Conservation (phyloP, 805 yeast genomes). For the Saccharomycopsis fermentans region DNA sequence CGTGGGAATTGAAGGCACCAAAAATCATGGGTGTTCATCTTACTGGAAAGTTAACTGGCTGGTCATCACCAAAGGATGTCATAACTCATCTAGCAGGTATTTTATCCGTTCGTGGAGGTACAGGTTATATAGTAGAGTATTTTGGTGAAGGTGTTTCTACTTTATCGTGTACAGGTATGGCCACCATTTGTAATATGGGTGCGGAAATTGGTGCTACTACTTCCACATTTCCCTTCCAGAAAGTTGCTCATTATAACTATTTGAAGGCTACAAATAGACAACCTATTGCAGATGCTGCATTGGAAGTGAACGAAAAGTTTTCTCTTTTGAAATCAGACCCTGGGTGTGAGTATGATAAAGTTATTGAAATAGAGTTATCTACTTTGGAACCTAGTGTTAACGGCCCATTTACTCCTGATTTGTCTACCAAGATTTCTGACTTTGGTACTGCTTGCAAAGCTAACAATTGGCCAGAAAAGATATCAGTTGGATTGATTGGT, state of each 20-base stretch:
- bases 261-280: conserved; percentile 79
- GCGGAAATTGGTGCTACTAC: conserved; percentile 99
- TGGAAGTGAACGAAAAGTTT: conserved; percentile 49
- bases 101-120: conserved; percentile 96
- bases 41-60: conserved; percentile 84
- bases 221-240: conserved; percentile 93
- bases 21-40: conserved; percentile 90
- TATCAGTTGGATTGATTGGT: conserved; percentile 92
- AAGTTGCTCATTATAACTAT: conserved; percentile 70
- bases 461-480: conserved; percentile 88
- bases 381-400: conserved; percentile 91
- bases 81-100: conserved; percentile 89
- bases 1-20: conserved; percentile 98
- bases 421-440: conserved; percentile 88
- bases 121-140: conserved; percentile 93
- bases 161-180: conserved; percentile 97
- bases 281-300: conserved; percentile 74
- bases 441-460: conserved; percentile 73
- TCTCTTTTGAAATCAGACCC: conserved; percentile 75
- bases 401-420: conserved; percentile 98
- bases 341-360: conserved; percentile 89
- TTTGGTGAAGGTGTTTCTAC: conserved; percentile 91
- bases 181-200: conserved; percentile 98
- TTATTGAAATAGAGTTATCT: conserved; percentile 81
- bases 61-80: conserved; percentile 97